Percentiles rank a stretch among this genome's conserved stretches.
Conservation (phyloP, 2,329 filamentous ascomycete genomes). For the Lecanicillium sp. region DNA sequence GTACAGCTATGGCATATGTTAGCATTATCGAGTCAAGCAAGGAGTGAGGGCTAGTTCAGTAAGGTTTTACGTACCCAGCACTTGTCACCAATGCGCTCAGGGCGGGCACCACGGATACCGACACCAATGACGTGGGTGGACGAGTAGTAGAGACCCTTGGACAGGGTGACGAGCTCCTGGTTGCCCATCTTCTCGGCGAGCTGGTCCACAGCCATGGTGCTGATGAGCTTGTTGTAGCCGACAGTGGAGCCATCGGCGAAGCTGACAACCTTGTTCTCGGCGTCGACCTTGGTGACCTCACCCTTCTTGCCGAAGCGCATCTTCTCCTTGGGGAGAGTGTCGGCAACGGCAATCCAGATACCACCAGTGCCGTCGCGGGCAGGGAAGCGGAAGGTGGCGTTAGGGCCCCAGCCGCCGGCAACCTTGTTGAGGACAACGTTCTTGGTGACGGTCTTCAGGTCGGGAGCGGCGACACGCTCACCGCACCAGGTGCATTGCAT, state of each 20-base stretch:
- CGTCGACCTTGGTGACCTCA: constrained; percentile 79
- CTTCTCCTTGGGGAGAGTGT: constrained; percentile 88
- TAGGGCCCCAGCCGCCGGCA: constrained; percentile 95
- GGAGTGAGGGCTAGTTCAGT: constrained; percentile 3
- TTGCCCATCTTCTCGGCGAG: constrained; percentile 84
- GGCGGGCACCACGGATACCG: constrained; percentile 82
- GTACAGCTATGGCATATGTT: constrained; percentile 59
- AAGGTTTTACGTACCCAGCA: constrained; percentile 65
- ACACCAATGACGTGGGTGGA: constrained; percentile 96
- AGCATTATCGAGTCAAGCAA: constrained; percentile 9
- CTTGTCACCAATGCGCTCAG: constrained; percentile 96
- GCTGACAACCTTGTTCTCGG: constrained; percentile 73
- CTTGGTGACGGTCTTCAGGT: constrained; percentile 86
- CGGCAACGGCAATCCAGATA: constrained; percentile 96
- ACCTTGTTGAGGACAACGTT: constrained; percentile 96
- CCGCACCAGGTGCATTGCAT: constrained; percentile 99
- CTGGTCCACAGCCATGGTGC: constrained; percentile 91
- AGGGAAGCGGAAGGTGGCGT: constrained; percentile 97
- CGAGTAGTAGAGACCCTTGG: constrained; percentile 93
- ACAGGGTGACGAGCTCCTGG: constrained; percentile 71
- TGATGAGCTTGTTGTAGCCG: constrained; percentile 83
- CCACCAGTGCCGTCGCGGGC: constrained; percentile 91
- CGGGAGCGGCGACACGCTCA: constrained; percentile 94
- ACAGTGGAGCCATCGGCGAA: constrained; percentile 81
- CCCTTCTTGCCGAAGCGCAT: constrained; percentile 81